These are phyloP conservation scores for Scytalidium sp. DNA, from an alignment of 2,329 filamentous ascomycete genomes.

Conservation along the genomic window DNA sequence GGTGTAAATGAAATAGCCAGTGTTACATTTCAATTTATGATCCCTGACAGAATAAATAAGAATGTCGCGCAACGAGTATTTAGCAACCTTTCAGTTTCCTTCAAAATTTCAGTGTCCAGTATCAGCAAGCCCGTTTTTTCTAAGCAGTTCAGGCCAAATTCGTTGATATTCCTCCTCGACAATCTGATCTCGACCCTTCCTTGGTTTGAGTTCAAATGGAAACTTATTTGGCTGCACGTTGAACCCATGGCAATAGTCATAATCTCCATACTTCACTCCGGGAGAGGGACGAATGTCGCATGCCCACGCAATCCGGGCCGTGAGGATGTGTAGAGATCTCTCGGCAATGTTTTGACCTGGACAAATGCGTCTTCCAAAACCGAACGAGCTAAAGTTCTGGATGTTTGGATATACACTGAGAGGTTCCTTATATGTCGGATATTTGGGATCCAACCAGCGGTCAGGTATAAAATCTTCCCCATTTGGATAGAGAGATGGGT, in stretches of 20 bases:
- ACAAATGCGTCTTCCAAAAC: conserved; percentile 51
- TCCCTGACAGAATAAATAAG: too few relatives aligned
- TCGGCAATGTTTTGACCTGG: conserved; percentile 46
- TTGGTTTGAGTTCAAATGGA: conserved; percentile 3
- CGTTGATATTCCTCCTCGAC: conserved; percentile 1
- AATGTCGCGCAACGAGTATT: too few relatives aligned
- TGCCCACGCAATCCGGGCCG: conserved; percentile 15
- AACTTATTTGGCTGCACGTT: conserved; percentile 8
- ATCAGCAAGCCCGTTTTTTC: too few relatives aligned
- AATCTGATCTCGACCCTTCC: not conserved
- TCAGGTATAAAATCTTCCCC: conserved; percentile 43
- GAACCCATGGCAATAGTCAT: conserved; percentile 5
- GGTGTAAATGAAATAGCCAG: too few relatives aligned
- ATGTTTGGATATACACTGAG: conserved; percentile 53
- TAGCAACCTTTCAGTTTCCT: too few relatives aligned
- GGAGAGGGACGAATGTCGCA: conserved; percentile 10
- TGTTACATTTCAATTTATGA: too few relatives aligned
- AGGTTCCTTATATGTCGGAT: conserved; percentile 39
- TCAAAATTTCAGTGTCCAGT: too few relatives aligned
- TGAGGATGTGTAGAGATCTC: conserved; percentile 13
- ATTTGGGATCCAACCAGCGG: conserved; percentile 34
- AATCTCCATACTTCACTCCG: not conserved
- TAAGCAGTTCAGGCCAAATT: too few relatives aligned
- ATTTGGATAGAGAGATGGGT: conserved; percentile 33
- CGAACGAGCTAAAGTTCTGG: conserved; percentile 49